Evolutionary conservation across 2,329 filamentous ascomycete genomes (phyloP).

Genomic region (Venturia pyrina): DNA sequence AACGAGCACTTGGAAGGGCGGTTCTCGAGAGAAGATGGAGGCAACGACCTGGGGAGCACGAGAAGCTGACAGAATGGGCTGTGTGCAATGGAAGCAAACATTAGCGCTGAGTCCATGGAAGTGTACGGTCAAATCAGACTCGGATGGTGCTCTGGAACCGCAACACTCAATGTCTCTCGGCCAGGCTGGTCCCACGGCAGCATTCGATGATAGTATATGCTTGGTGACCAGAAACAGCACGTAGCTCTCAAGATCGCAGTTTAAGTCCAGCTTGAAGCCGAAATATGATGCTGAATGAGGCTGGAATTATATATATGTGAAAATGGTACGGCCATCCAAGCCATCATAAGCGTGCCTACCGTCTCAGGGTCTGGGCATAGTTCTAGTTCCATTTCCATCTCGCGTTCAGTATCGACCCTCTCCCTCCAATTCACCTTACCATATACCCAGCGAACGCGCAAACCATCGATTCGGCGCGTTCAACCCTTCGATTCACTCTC

Average conservation of each 20-base stretch:
- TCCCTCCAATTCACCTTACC: neutral
- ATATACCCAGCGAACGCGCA: neutral
- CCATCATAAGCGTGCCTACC: neutral
- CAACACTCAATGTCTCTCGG: neutral
- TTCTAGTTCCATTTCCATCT: neutral
- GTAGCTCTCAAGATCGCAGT: neutral
- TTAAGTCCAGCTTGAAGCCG: neutral
- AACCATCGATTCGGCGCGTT: neutral
- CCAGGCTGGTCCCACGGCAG: neutral
- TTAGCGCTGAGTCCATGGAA: neutral
- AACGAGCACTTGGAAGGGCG: neutral
- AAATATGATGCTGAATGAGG: neutral
- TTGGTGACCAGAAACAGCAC: neutral
- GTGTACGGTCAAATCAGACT: conserved; percentile 1
- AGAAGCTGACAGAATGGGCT: neutral
- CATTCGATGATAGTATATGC: neutral
- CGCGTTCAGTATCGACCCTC: neutral
- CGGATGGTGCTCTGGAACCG: neutral
- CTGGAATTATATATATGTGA: neutral
- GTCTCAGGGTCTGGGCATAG: neutral
- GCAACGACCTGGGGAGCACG: neutral
- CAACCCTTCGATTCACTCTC: neutral
- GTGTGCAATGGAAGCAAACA: neutral
- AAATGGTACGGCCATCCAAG: neutral
- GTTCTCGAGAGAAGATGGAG: neutral